A percentile compares a stretch with the other conserved stretches of the same genome.
Conservation (phyloP, 768 basidiomycete species). For the Gymnopilus junonius region DNA sequence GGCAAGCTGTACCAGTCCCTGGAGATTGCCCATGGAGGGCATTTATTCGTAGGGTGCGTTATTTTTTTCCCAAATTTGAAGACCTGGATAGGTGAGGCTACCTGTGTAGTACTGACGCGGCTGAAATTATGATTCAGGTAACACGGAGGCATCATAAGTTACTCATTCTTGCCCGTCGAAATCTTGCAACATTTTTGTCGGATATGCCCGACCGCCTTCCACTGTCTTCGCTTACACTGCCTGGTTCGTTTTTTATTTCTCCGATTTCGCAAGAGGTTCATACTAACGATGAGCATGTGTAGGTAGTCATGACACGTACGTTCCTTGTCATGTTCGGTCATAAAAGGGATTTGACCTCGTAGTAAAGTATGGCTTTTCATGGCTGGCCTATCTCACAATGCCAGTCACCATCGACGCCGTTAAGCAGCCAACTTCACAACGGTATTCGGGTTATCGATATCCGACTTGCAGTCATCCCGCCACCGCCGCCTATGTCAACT, state of each 20-base stretch:
- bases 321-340: constrained; percentile 8
- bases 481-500: constrained; percentile 13
- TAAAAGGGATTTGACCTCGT: background rate
- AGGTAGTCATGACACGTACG: constrained; percentile 77
- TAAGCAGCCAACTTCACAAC: constrained; percentile 69
- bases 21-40: constrained; percentile 60
- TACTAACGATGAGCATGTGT: constrained; percentile 3
- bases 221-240: constrained; percentile 77
- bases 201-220: constrained; percentile 68
- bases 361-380: constrained; percentile 75
- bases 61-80: background rate
- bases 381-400: constrained; percentile 91
- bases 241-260: constrained; percentile 53
- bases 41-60: constrained; percentile 58
- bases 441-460: constrained; percentile 87
- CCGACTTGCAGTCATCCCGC: constrained; percentile 66
- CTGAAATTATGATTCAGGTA: constrained; percentile 44
- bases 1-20: constrained; percentile 47
- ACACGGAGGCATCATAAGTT: constrained; percentile 49
- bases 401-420: constrained; percentile 65
- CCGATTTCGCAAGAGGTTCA: background rate
- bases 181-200: constrained; percentile 57
- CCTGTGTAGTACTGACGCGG: background rate
- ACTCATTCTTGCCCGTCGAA: constrained; percentile 62
- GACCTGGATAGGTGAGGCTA: background rate